These are phyloP conservation scores for Echeveria elegans DNA, from an alignment of 164 flowering plant genomes.

Conservation along the genomic window DNA sequence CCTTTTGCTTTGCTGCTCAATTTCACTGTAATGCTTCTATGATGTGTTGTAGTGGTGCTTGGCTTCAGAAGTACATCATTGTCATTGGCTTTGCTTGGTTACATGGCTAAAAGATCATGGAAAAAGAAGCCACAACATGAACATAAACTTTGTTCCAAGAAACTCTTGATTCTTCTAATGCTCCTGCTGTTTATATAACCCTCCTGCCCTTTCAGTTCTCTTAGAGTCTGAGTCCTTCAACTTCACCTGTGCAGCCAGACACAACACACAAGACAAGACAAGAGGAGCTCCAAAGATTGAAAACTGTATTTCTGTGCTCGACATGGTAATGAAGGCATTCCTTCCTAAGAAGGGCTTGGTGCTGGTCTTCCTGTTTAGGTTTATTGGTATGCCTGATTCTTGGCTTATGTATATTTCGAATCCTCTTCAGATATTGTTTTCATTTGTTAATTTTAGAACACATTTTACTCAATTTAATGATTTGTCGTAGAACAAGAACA, in stretches of 20 bases:
- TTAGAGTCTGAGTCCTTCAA: not conserved
- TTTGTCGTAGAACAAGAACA: no score
- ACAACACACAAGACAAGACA: not conserved
- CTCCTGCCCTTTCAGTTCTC: not conserved
- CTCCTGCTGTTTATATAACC: not conserved
- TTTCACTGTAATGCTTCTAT: not conserved
- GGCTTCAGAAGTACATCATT: not conserved
- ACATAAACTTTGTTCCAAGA: slow-evolving; percentile 4
- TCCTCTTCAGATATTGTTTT: no score
- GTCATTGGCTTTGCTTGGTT: slow-evolving; percentile 2
- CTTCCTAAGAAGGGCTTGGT: not conserved
- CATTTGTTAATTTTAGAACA: not conserved
- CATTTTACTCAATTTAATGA: not conserved
- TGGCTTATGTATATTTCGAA: not conserved
- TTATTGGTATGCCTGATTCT: not conserved
- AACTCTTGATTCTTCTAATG: slow-evolving; percentile 2
- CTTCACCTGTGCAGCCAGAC: not conserved
- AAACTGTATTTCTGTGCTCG: not conserved
- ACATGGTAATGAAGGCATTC: not conserved
- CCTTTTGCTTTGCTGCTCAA: not conserved
- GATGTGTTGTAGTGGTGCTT: not conserved
- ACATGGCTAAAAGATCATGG: not conserved
- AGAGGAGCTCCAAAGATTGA: not conserved
- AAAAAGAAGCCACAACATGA: not conserved
- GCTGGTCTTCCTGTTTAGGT: not conserved